Conservation (phyloP, 2,329 filamentous ascomycete species). For the Botryosphaeria dothidea region DNA sequence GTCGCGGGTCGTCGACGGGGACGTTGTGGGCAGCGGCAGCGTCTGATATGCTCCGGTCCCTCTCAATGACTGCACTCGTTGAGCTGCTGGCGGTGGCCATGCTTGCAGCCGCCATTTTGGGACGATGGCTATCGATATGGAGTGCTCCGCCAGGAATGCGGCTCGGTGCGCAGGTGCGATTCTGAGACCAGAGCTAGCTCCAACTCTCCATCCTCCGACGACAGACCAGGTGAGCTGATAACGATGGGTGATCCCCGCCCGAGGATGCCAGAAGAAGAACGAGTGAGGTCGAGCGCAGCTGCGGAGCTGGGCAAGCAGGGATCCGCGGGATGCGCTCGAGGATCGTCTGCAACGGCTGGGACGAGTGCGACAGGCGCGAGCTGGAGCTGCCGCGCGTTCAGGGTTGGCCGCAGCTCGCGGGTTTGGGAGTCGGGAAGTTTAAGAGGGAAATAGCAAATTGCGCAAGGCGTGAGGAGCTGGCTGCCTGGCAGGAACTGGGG, state of each 20-base stretch:
- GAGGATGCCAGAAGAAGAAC: background rate
- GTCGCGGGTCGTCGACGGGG: slow-evolving; percentile 22
- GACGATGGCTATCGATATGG: slow-evolving; percentile 18
- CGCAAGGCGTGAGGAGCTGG: slow-evolving; percentile 7
- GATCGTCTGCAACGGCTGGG: background rate
- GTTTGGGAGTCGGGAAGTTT: background rate
- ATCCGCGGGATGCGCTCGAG: background rate
- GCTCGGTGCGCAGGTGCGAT: slow-evolving; percentile 7
- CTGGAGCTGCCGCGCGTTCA: slow-evolving; percentile 10
- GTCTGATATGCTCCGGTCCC: slow-evolving; percentile 18
- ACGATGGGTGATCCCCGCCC: slow-evolving; percentile 7
- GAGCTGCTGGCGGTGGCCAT: slow-evolving; percentile 14
- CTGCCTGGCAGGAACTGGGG: slow-evolving; percentile 1
- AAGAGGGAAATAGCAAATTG: slow-evolving; percentile 12
- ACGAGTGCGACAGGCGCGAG: background rate
- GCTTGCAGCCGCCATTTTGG: slow-evolving; percentile 13
- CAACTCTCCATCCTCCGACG: slow-evolving; percentile 17
- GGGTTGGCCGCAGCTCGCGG: background rate
- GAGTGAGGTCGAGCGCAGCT: background rate
- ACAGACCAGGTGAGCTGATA: slow-evolving; percentile 1
- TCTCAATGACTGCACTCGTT: background rate
- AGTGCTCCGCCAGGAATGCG: slow-evolving; percentile 17
- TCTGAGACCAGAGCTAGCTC: slow-evolving; percentile 15
- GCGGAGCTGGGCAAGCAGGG: background rate
- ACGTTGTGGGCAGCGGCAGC: slow-evolving; percentile 5